phyloP scores from a whole-genome alignment of 2,329 filamentous ascomycete genomes.

The Colletotrichum echinochloae region DNA sequence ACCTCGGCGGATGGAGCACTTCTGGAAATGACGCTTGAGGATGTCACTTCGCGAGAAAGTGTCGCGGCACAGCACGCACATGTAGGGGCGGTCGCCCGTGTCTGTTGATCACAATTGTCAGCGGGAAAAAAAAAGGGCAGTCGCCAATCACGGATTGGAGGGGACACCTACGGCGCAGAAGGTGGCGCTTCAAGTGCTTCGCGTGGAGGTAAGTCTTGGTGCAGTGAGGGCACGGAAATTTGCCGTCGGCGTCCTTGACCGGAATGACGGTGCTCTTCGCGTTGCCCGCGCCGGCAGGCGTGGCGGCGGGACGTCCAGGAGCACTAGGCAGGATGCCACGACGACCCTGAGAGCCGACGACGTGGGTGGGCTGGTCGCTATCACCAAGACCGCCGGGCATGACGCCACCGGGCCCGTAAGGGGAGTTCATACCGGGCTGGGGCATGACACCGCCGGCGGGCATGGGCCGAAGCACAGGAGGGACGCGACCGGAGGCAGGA shows the following conservation, averaged over 20 bases:
- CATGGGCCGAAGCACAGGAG: conserved; percentile 76
- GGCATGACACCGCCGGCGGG: conserved; percentile 74
- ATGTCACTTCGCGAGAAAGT: conserved; percentile 99
- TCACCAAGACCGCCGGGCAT: conserved; percentile 69
- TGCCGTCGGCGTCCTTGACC: conserved; percentile 95
- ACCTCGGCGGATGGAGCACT: conserved; percentile 95
- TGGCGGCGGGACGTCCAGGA: conserved; percentile 84
- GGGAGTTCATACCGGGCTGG: conserved; percentile 67
- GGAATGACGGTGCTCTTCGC: conserved; percentile 87
- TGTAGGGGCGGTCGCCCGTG: conserved; percentile 97
- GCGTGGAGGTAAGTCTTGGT: conserved; percentile 98
- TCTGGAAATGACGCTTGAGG: conserved; percentile 98
- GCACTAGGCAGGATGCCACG: conserved; percentile 92
- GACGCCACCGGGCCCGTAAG: conserved; percentile 69
- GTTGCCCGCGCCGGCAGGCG: conserved; percentile 74
- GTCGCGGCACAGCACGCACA: conserved; percentile 97
- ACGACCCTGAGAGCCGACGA: conserved; percentile 93
- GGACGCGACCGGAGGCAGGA: conserved; percentile 67
- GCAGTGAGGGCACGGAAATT: conserved; percentile 98
- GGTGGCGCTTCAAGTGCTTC: conserved; percentile 96
- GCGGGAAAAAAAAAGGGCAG: conserved; percentile 36
- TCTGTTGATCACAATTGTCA: conserved; percentile 65
- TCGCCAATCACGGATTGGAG: conserved; percentile 16
- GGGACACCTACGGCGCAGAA: conserved; percentile 86
- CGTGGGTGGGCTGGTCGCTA: conserved; percentile 81